Base-by-base conservation (phyloP, 2,329 filamentous ascomycete species). In the Colletotrichum simmondsii region DNA sequence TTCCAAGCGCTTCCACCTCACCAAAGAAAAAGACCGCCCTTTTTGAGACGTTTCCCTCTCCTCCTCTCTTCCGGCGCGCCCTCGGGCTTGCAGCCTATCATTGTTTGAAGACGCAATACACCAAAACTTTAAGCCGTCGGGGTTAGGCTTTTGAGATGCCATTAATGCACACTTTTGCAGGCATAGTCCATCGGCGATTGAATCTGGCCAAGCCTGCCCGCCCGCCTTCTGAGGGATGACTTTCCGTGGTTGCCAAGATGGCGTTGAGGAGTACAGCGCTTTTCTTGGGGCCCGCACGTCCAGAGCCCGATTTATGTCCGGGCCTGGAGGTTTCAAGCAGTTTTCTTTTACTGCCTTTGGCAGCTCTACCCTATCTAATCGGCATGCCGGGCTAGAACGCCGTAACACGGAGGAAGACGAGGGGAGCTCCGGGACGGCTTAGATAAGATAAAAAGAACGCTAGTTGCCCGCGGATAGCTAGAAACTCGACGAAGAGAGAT, bases 241-340 rank as follows among this genome's bases (percentile, higher is more conserved):
- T 59, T 54, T 68, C 65, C 68, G 58, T 63, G 58, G 65, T 32
- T 59, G 71, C 60, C 71, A 70, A 72, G 71, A 56, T 26, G 42
- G 42, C 37, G 2, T n/a, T n/a, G 42, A 49, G 42, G 7, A 49
- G 42, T n/a, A n/a, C 42, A 16, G 37, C 37, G 14, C 37, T 42
- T 7, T 42, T 42, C 37, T 16, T 42, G 8, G 37, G 57, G 37
- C 58, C 58, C 32, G 28, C 42, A 42, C 63, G 14, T 32, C 52
- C 26, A 37, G 53, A 68, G 42, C 60, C 71, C 71, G 71, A 73
- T 68, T 70, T 73, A 73, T 73, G 71, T 73, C 71, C 71, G 71
- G 37, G 37, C 37, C 37, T 19, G 37, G 37, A 42, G 37, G 37
- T 16, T 42, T 16, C 14, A 37, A 12, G 46, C 32, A 52, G 24